These are phyloP conservation scores for Sugiyamaella qingdaonensis DNA, from an alignment of 805 yeast genomes.

Conservation along the genomic window DNA sequence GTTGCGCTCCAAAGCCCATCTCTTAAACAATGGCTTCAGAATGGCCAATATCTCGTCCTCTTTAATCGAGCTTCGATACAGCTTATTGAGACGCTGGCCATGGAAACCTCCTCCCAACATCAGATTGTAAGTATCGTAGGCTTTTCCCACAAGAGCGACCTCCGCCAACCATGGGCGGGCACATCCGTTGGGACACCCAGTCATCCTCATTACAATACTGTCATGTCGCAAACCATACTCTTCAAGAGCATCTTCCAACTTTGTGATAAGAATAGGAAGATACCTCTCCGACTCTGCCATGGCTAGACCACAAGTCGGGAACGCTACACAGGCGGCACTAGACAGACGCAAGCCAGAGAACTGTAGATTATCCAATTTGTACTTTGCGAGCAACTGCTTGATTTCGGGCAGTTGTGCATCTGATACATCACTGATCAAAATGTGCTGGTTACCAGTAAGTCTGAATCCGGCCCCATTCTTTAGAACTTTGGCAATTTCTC, in stretches of 20 bases:
- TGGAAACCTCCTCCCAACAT: conserved; percentile 95
- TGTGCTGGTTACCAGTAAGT: conserved; percentile 93
- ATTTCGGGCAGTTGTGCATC: conserved; percentile 62
- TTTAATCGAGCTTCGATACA: conserved; percentile 79
- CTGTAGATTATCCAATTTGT: conserved; percentile 77
- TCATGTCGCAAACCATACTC: conserved; percentile 92
- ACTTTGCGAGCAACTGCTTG: conserved; percentile 61
- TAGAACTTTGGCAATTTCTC: conserved; percentile 69
- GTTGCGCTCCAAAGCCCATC: conserved; percentile 87
- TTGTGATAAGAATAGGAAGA: conserved; percentile 74
- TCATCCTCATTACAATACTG: conserved; percentile 94
- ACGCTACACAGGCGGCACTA: conserved; percentile 95
- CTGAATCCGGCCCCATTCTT: conserved; percentile 68
- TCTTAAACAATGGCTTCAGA: conserved; percentile 81
- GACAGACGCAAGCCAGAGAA: conserved; percentile 82
- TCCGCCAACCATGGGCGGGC: conserved; percentile 98
- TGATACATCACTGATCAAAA: conserved; percentile 66
- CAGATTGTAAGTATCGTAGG: conserved; percentile 86
- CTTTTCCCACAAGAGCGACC: conserved; percentile 92
- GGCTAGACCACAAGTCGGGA: conserved; percentile 98
- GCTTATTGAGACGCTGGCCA: conserved; percentile 88
- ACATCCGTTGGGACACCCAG: conserved; percentile 98
- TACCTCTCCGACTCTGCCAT: conserved; percentile 98
- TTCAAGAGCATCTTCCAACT: conserved; percentile 82
- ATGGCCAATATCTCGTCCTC: conserved; percentile 81